These are phyloP conservation scores for Candida peoriensis DNA, from an alignment of 805 yeast genomes.

Conservation along the genomic window DNA sequence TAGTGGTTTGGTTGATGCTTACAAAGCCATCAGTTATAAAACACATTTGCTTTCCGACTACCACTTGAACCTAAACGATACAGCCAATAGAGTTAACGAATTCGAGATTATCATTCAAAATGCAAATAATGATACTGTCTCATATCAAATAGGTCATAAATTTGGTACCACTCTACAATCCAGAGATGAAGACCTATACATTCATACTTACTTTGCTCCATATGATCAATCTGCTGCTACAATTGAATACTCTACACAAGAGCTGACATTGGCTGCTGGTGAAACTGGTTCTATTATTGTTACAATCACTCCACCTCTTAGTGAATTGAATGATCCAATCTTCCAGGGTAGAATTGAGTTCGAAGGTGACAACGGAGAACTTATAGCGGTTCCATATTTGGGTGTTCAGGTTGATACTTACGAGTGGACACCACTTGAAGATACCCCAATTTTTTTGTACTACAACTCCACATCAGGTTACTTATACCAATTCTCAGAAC, in stretches of 20 bases:
- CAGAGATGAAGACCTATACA: conserved; percentile 1
- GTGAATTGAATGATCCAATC: conserved; percentile 4
- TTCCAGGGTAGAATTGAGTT: conserved; percentile 12
- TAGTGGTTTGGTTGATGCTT: conserved; percentile 14
- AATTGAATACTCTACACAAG: conserved; percentile 3
- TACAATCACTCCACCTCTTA: conserved; percentile 6
- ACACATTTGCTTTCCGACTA: conserved; percentile 7
- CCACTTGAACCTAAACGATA: conserved; percentile 11
- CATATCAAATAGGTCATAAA: conserved; percentile 6
- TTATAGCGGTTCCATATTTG: conserved; percentile 14
- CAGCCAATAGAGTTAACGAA: conserved; percentile 10
- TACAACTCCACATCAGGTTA: conserved; percentile 2
- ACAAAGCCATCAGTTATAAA: conserved; percentile 6
- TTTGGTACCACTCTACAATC: conserved; percentile 7
- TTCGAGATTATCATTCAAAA: conserved; percentile 10
- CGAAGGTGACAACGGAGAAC: conserved; percentile 13
- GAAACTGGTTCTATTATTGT: conserved; percentile 8
- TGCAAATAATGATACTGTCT: conserved; percentile 5
- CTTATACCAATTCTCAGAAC: conserved; percentile 7
- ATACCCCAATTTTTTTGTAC: conserved; percentile 3
- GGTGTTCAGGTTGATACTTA: conserved; percentile 11
- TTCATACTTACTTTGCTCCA: conserved; percentile 9
- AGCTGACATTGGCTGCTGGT: conserved; percentile 10
- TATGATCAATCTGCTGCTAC: conserved; percentile 3
- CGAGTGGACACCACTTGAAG: conserved; percentile 8